Base-by-base conservation (phyloP, 345 rosid species). In the Citrus reticulata region DNA sequence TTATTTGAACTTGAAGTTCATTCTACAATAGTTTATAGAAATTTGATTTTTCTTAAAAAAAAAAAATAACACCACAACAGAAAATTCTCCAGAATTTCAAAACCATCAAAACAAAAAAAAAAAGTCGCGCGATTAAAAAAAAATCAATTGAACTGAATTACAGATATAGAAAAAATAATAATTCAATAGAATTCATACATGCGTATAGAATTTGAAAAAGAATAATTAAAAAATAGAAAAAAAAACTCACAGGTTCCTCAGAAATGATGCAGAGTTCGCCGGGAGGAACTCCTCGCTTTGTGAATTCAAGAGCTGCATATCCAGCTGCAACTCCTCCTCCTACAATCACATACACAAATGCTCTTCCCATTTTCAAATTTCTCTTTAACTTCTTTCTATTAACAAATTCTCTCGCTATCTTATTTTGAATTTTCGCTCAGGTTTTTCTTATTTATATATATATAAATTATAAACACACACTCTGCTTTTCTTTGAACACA, bases 291-390 rank as follows among this genome's bases (percentile, higher is more conserved):
- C 97, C 95, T 87, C 83, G 81, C 78, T 83, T 86, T n/a, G 93
- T 84, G 89, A 94, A 91, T 86, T 96, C 98, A 78, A 96, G 93
- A 79, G 97, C 97, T 51, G 99, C 97, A 84, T 94, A 96, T 7
- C 99, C 99, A 83, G 97, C 97, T 46, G 97, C 91, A 9, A 96
- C 99, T 29, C 98, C 99, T 70, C 99, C 99, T 49, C 99, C 99
- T 2, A 96, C 84, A 74, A 94, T 94, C 73, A 96, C 99, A 84
- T 93, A 96, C 46, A 91, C 94, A 80, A 93, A 96, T 40, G 95
- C 99, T 87, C 99, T 94, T 78, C 98, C 99, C 98, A 95, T 95
- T 80, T 59, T 77, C 74, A 46, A 46, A 13, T 13, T 46, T 57
- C 54, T 51, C 42, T 67, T 76, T 54, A 54, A 16, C 30, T 55